Evolutionary conservation across 129 eudicot genomes (phyloP), one percentile per base, ranked within the genome.

Genomic region (Kitagawia praeruptora): DNA sequence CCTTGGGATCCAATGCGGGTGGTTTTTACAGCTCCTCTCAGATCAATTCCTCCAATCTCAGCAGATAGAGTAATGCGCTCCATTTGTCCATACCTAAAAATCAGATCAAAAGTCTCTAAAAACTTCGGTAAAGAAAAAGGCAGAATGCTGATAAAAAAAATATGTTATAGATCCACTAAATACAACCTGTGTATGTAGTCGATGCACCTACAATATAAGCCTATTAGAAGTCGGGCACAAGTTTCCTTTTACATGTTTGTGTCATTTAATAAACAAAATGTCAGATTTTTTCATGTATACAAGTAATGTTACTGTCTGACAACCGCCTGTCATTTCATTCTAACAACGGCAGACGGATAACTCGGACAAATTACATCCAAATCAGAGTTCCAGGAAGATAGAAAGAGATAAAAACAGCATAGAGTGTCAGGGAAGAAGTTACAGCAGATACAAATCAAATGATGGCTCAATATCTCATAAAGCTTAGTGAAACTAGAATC

Each of bases 1-100:
- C 99, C 99, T 81, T 92, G 97, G 51, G 97, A 91, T 46, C 99
- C 99, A 76, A 89, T 81, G 69, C 96, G 96, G 82, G 91, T 86
- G 49, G 69, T 61, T n/a, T 61, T 61, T 61, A 89, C 92, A 78
- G 97, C 99, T 84, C 99, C 97, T 77, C 97, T 86, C 67, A 92
- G 91, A 81, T 95, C 99, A 54, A 95, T 85, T 54, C 88, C 90
- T 75, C 93, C 87, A 81, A 95, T 90, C 79, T 88, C 97, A 76
- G 96, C 82, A 34, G 99, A 92, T 38, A 95, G 95, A 40, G 96
- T 92, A 34, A 78, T 88, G 61, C 96, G 93, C 86, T 95, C 99
- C 97, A 95, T 92, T 78, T 92, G 99, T 51, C 97, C 99, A 74
- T 95, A 92, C 85, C 98, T 95, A 49, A 14, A 83, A 75, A 54